A percentile compares a stretch with the other conserved stretches of the same genome.
phyloP scores from a whole-genome alignment of 805 yeast genomes.

The Saccharomycopsis oosterbeekiorum region DNA sequence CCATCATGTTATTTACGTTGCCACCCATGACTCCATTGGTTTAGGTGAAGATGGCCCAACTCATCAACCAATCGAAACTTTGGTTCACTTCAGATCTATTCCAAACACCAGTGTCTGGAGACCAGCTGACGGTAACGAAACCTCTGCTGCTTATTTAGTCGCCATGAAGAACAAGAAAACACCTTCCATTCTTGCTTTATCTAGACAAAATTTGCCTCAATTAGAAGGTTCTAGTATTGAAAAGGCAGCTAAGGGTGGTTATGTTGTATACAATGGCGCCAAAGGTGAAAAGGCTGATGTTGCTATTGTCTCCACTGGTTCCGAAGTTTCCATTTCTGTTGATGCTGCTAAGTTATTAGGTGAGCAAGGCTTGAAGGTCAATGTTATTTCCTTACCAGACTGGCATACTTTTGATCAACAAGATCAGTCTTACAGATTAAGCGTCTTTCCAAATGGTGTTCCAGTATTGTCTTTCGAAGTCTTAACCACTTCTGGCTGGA shows the following conservation, averaged over 20 bases:
- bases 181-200: constrained; percentile 66
- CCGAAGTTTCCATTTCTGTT: constrained; percentile 79
- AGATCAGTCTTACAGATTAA: constrained; percentile 65
- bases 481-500: constrained; percentile 85
- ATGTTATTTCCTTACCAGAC: constrained; percentile 90
- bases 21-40: constrained; percentile 86
- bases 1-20: constrained; percentile 78
- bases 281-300: constrained; percentile 41
- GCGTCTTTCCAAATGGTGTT: constrained; percentile 89
- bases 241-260: constrained; percentile 93
- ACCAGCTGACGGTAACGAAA: constrained; percentile 90
- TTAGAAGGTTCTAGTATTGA: constrained; percentile 86
- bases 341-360: constrained; percentile 72
- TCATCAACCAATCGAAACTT: constrained; percentile 85
- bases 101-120: constrained; percentile 84
- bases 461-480: constrained; percentile 94
- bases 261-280: constrained; percentile 54
- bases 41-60: constrained; percentile 92
- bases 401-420: constrained; percentile 83
- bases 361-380: constrained; percentile 57
- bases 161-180: constrained; percentile 54
- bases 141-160: constrained; percentile 68
- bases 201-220: constrained; percentile 88
- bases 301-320: constrained; percentile 83
- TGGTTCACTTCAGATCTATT: constrained; percentile 76